A percentile compares a stretch with the other conserved stretches of the same genome.
Evolutionary conservation across 148 eudicot genomes (phyloP).

Genomic region (Amaranthus palmeri): DNA sequence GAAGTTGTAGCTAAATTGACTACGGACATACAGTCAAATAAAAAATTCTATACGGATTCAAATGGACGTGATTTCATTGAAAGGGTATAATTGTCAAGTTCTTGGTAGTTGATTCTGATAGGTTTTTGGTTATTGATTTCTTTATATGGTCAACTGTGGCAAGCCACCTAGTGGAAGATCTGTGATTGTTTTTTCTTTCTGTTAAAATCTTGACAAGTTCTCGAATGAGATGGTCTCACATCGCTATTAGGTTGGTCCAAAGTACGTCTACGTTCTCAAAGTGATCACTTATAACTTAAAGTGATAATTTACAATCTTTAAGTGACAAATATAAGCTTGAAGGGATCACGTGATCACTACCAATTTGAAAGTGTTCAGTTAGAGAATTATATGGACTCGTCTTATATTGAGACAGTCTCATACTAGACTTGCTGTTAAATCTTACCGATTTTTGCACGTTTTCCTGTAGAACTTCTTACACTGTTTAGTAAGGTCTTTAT

Average conservation of each 20-base stretch:
- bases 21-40: slow-evolving; percentile 52
- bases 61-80: slow-evolving; percentile 92
- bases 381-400: too few species aligned
- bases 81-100: slow-evolving; percentile 48
- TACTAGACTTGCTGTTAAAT: background rate
- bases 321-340: too few species aligned
- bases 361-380: too few species aligned
- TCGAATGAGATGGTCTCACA: too few species aligned
- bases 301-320: too few species aligned
- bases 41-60: slow-evolving; percentile 86
- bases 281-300: too few species aligned
- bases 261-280: too few species aligned
- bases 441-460: background rate
- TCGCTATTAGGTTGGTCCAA: too few species aligned
- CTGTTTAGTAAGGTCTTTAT: slow-evolving; percentile 11
- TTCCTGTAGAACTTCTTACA: background rate
- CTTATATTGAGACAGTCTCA: too few species aligned
- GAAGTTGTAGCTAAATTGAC: slow-evolving; percentile 75
- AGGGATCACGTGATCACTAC: too few species aligned
- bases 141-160: background rate
- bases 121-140: background rate
- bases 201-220: background rate
- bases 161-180: background rate
- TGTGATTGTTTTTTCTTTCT: background rate
- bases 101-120: background rate